Percentiles rank a stretch among this genome's conserved stretches.
Evolutionary conservation across 2,329 filamentous ascomycete species (phyloP).

Genomic region (Colletotrichum phormii): DNA sequence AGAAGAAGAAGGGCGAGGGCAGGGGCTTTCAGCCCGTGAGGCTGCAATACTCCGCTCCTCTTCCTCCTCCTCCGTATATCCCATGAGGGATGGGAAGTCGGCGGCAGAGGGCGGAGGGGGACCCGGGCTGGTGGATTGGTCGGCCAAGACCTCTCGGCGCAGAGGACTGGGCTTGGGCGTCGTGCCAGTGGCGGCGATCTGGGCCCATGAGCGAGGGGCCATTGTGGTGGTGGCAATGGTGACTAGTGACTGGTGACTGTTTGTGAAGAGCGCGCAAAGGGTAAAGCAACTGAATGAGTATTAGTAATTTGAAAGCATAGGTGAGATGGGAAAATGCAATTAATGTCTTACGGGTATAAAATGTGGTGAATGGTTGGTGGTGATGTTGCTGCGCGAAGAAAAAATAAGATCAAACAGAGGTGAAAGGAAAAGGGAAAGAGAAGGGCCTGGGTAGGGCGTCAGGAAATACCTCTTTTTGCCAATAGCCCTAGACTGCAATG

Average conservation of each 20-base stretch:
- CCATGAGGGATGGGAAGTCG: neutral
- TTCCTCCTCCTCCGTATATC: neutral
- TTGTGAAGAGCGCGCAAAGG: neutral
- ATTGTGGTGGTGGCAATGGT: neutral
- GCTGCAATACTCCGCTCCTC: neutral
- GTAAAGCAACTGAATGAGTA: neutral
- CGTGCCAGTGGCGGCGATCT: neutral
- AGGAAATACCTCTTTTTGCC: neutral
- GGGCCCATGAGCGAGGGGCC: slow-evolving; percentile 14
- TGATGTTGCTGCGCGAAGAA: neutral
- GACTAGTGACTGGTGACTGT: neutral
- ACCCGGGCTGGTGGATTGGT: neutral
- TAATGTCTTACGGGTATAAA: neutral
- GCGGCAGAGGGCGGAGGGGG: neutral
- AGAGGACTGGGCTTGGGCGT: neutral
- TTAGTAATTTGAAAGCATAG: neutral
- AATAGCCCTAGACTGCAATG: neutral
- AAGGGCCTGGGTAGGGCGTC: neutral
- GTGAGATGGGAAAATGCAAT: neutral
- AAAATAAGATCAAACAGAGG: neutral
- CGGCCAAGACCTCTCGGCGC: neutral
- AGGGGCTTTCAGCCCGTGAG: neutral
- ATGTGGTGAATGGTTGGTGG: neutral
- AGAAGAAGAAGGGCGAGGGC: neutral
- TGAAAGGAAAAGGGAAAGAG: neutral